A percentile compares a stretch with the other conserved stretches of the same genome.
phyloP scores from a whole-genome alignment of 1,284 basidiomycete species.

The Ceratobasidium sp. region DNA sequence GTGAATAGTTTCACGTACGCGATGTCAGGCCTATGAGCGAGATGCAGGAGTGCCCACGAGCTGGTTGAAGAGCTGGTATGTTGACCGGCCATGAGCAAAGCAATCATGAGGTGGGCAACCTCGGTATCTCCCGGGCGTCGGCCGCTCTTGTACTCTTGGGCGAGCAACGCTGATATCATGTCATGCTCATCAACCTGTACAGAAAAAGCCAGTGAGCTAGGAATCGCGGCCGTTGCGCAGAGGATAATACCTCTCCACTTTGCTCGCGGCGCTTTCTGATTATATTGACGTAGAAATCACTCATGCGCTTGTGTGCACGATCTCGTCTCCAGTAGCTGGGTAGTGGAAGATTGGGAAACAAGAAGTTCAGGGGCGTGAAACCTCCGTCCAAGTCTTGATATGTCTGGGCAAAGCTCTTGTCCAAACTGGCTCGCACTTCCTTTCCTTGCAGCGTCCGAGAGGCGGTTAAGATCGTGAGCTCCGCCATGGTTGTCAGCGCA shows the following conservation, averaged over 20 bases:
- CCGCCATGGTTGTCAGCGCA: slow-evolving; percentile 76
- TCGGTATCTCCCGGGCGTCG: slow-evolving; percentile 82
- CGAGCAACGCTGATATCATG: slow-evolving; percentile 92
- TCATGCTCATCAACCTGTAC: slow-evolving; percentile 74
- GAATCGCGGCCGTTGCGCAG: too few relatives aligned
- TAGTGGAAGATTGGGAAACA: slow-evolving; percentile 93
- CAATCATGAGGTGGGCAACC: slow-evolving; percentile 97
- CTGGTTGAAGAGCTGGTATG: slow-evolving; percentile 94
- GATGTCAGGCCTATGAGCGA: slow-evolving; percentile 76
- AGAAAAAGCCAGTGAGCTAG: slow-evolving; percentile 51
- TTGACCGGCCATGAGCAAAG: slow-evolving; percentile 96
- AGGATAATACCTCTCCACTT: slow-evolving; percentile 61
- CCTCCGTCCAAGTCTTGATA: slow-evolving; percentile 94
- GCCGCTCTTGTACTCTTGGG: slow-evolving; percentile 86
- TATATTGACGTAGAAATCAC: slow-evolving; percentile 91
- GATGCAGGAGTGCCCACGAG: slow-evolving; percentile 91
- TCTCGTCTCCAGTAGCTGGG: slow-evolving; percentile 90
- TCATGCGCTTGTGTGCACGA: slow-evolving; percentile 91
- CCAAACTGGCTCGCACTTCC: slow-evolving; percentile 81
- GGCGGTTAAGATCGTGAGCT: slow-evolving; percentile 96
- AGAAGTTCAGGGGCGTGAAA: slow-evolving; percentile 91
- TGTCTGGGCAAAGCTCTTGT: slow-evolving; percentile 85
- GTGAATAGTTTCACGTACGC: neutral
- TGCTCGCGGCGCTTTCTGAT: slow-evolving; percentile 82
- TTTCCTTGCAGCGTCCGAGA: slow-evolving; percentile 91